A percentile compares a stretch with the other conserved stretches of the same genome.
Evolutionary conservation across 2,329 filamentous ascomycete species (phyloP).

Genomic region (Hansfordia pulvinata): DNA sequence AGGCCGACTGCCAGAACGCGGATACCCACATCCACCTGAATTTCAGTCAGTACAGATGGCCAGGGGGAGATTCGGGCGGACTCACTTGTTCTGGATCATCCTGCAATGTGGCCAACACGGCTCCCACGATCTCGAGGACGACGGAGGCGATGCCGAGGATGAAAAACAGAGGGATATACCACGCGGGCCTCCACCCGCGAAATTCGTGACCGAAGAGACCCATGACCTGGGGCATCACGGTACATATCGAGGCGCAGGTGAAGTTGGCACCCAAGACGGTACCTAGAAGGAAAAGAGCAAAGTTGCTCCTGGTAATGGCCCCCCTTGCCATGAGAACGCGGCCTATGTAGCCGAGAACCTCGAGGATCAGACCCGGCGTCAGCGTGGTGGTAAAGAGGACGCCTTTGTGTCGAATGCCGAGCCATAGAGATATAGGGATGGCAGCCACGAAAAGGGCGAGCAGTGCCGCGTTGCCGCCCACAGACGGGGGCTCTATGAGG

Average conservation of each 20-base stretch:
- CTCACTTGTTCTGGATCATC: conserved; percentile 21
- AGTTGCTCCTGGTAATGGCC: conserved; percentile 19
- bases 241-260: conserved; percentile 28
- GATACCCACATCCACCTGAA: conserved; percentile 14
- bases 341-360: conserved; percentile 31
- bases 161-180: conserved; percentile 14
- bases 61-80: conserved; percentile 6
- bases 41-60: conserved; percentile 19
- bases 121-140: conserved; percentile 24
- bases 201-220: conserved; percentile 30
- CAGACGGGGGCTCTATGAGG: conserved; percentile 20
- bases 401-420: conserved; percentile 25
- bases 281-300: conserved; percentile 30
- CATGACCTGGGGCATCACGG: conserved; percentile 30
- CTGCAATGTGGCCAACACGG: conserved; percentile 22
- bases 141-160: conserved; percentile 9
- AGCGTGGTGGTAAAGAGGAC: conserved; percentile 25
- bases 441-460: conserved; percentile 25
- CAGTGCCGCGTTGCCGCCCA: conserved; percentile 25
- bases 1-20: conserved; percentile 29
- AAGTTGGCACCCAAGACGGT: conserved; percentile 32
- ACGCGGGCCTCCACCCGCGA: conserved; percentile 19
- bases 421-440: conserved; percentile 20
- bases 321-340: conserved; percentile 25
- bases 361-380: conserved; percentile 25